Evolutionary conservation across 169 alveolate genomes (phyloP), one percentile per base, ranked within the genome.

Genomic region (Cryptosporidium viatorum): DNA sequence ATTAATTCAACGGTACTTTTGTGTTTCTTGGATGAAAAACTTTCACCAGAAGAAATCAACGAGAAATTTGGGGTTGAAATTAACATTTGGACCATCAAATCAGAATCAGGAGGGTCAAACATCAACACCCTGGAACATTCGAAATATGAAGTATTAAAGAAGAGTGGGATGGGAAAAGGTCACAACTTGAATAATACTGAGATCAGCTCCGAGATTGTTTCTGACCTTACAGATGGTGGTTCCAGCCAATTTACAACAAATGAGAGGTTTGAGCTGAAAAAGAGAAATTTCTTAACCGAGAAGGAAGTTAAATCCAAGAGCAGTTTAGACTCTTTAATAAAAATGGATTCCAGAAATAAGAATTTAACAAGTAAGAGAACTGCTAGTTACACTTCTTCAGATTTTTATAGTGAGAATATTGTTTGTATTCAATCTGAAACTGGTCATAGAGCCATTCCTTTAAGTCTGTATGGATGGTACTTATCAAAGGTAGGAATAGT

Each of bases 51-150:
- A 4, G 89, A 65, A 31, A 43, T 62, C 18, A 23, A 29, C 39
- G 58, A 45, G 29, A 80, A 50, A 41, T 80, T 80, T 48, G 89
- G 89, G n/a, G 75, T 80, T 7, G 62, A 80, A 37, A n/a, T 80
- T 21, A 80, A 29, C 55, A 62, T 65, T 65, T 80, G 89, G 89
- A 80, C 41, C 39, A 80, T 80, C 33, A 18, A 55, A 26, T 55
- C 67, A 26, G 67, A 55, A 26, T 2, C 67, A 5, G 67, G 67
- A 2, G 37, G 23, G 0, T 18, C 52, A 0, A 37, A 35, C 71
- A 8, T 14, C 1, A 65, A 65, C 71, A 33, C 33, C 2, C 51
- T 65, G 1, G 71, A 65, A 14, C 52, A n/a, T 16, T 33, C 52
- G 21, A 3, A 65, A 29, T 65, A 65, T 29, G 71, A 65, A 3